Percentiles rank a stretch among this genome's conserved stretches.
Evolutionary conservation across 176 grass and related monocot genomes (phyloP).

Genomic region (Triticum aestivum): DNA sequence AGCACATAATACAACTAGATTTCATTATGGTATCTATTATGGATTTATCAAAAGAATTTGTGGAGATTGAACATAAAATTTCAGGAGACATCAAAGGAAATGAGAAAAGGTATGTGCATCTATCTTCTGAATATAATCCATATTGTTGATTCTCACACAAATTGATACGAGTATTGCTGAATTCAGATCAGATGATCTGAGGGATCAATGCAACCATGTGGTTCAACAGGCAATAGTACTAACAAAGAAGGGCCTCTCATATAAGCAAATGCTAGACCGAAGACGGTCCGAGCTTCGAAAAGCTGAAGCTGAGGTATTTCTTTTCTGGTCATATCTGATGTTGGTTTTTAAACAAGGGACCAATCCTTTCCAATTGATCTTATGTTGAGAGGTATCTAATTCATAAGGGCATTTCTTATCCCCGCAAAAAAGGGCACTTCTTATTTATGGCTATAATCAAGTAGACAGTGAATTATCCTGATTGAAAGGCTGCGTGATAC

Average conservation of each 20-base stretch:
- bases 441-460: not conserved
- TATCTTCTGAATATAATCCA: not conserved
- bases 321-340: slow-evolving; percentile 6
- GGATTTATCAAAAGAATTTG: slow-evolving; percentile 69
- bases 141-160: not conserved
- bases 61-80: slow-evolving; percentile 57
- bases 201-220: slow-evolving; percentile 55
- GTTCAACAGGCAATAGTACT: slow-evolving; percentile 54
- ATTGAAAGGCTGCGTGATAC: not conserved
- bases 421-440: not conserved
- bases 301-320: slow-evolving; percentile 78
- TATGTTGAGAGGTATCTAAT: not conserved
- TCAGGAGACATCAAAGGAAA: slow-evolving; percentile 47
- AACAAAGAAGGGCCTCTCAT: slow-evolving; percentile 67
- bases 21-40: slow-evolving; percentile 57
- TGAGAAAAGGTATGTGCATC: slow-evolving; percentile 48
- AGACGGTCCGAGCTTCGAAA: slow-evolving; percentile 69
- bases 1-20: slow-evolving; percentile 60
- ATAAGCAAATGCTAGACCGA: slow-evolving; percentile 73
- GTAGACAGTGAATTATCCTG: not conserved
- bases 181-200: slow-evolving; percentile 63
- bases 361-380: not conserved
- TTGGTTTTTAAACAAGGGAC: not conserved
- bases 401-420: not conserved
- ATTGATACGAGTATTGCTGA: slow-evolving; percentile 30